Evolutionary conservation across 2,329 filamentous ascomycete genomes (phyloP).

Genomic region (Emergomyces pasteurianus): DNA sequence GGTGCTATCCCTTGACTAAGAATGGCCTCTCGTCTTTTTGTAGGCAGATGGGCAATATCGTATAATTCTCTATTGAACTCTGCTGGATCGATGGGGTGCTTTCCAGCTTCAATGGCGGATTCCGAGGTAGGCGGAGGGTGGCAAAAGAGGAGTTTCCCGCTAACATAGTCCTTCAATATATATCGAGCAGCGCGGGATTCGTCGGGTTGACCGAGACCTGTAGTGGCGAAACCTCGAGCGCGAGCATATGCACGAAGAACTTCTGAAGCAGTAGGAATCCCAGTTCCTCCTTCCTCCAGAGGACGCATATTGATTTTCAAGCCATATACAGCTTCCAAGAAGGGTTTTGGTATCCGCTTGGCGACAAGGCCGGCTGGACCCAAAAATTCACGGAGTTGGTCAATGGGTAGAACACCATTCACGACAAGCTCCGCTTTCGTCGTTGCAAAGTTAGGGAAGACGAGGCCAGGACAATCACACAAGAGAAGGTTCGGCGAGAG

Average conservation of each 20-base stretch:
- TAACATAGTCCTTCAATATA: slow-evolving; percentile 94
- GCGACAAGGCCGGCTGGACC: slow-evolving; percentile 77
- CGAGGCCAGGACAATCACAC: slow-evolving; percentile 96
- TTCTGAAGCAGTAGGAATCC: slow-evolving; percentile 72
- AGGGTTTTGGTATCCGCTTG: slow-evolving; percentile 71
- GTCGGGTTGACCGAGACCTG: slow-evolving; percentile 81
- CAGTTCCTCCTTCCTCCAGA: slow-evolving; percentile 84
- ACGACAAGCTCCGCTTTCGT: slow-evolving; percentile 58
- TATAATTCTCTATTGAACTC: slow-evolving; percentile 88
- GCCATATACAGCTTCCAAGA: slow-evolving; percentile 87
- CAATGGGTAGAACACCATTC: slow-evolving; percentile 88
- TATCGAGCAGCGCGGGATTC: slow-evolving; percentile 83
- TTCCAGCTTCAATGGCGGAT: slow-evolving; percentile 36
- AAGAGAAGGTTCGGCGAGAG: slow-evolving; percentile 79
- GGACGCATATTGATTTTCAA: slow-evolving; percentile 75
- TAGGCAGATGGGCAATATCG: slow-evolving; percentile 66
- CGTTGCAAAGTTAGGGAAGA: slow-evolving; percentile 45
- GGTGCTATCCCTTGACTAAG: slow-evolving; percentile 6
- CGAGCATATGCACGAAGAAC: slow-evolving; percentile 74
- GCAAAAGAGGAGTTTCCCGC: slow-evolving; percentile 85
- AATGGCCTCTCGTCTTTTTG: slow-evolving; percentile 57
- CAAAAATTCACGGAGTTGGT: slow-evolving; percentile 86
- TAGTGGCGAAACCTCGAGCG: slow-evolving; percentile 81
- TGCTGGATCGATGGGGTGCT: slow-evolving; percentile 47
- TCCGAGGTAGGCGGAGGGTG: slow-evolving; percentile 58